Conservation (phyloP, 148 eudicot species). For the Rhododendron mucronatum region DNA sequence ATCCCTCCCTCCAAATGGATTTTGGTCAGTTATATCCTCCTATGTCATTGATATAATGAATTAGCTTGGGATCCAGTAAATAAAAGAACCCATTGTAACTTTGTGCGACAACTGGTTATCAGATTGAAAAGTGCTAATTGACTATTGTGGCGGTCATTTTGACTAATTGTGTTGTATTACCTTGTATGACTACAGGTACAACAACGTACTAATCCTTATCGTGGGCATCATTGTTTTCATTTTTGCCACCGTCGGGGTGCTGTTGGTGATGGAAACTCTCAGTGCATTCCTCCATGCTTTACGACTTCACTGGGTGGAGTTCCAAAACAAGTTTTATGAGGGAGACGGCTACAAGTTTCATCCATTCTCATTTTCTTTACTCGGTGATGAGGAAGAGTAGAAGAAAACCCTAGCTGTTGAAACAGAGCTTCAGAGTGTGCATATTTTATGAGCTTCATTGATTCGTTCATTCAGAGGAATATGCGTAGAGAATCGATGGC, state of each 20-base stretch:
- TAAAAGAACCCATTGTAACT: not conserved
- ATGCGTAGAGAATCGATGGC: constrained; percentile 13
- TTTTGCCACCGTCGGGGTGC: constrained; percentile 82
- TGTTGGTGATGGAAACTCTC: constrained; percentile 91
- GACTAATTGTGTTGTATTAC: not conserved
- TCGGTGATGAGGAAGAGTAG: constrained; percentile 57
- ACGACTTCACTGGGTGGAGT: constrained; percentile 95
- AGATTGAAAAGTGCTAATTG: not conserved
- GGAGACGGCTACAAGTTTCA: constrained; percentile 87
- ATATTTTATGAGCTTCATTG: constrained; percentile 9
- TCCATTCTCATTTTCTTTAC: constrained; percentile 63
- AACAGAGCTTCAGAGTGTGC: not conserved
- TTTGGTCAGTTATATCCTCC: not conserved
- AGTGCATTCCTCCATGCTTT: constrained; percentile 93
- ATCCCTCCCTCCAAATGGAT: not conserved
- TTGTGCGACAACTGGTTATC: not conserved
- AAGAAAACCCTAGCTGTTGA: not conserved
- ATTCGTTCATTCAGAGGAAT: constrained; percentile 20
- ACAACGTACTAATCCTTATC: constrained; percentile 56
- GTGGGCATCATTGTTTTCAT: constrained; percentile 68
- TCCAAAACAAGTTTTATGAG: constrained; percentile 81
- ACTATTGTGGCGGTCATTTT: not conserved
- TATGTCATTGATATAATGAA: not conserved
- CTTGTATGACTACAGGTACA: constrained; percentile 43
- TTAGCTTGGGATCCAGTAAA: not conserved